Evolutionary conservation across 164 flowering plant species (phyloP), one percentile per base, ranked within the genome.

Genomic region (Akebia trifoliata): DNA sequence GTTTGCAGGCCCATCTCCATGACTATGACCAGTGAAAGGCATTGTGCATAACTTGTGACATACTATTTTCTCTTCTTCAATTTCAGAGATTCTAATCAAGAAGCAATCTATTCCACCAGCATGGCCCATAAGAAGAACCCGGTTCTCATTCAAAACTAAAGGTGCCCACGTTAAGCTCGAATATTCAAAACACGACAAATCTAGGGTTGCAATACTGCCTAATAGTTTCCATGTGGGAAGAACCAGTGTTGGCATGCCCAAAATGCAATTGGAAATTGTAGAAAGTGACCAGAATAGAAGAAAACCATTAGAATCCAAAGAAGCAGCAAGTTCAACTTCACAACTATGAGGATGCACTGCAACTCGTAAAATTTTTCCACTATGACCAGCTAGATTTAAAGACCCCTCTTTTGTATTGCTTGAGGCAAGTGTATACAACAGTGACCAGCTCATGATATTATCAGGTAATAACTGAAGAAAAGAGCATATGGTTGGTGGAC

Each of bases 111-210:
- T 72, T 46, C 97, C 96, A 31, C 62, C 74, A 39, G 37, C 57
- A 70, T 86, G 87, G 60, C 96, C 95, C 64, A 80, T 26, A 4
- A 86, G 76, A 63, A 94, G 86, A 69, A 90, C 57, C 9, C 28
- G 61, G 37, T 75, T 76, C 40, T 75, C 79, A 60, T 68, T 69
- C 59, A 85, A 55, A 36, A 76, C 35, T 54, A 75, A 68, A 29
- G 95, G 95, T 48, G 83, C 89, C 99, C 99, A 94, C n/a, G 57
- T 61, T 75, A 94, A 56, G 71, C 83, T 72, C 48, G 82, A 80
- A 72, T 82, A 86, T 52, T 67, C 78, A 34, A 69, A 51, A 40
- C 62, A 21, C 10, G 72, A 67, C 40, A 60, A 24, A 50, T 59
- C 64, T 50, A 60, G 68, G 54, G 57, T 44, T 39, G 21, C 25